Base-by-base conservation (phyloP, 2,329 filamentous ascomycete species). In the Aspergillaceae sp. region DNA sequence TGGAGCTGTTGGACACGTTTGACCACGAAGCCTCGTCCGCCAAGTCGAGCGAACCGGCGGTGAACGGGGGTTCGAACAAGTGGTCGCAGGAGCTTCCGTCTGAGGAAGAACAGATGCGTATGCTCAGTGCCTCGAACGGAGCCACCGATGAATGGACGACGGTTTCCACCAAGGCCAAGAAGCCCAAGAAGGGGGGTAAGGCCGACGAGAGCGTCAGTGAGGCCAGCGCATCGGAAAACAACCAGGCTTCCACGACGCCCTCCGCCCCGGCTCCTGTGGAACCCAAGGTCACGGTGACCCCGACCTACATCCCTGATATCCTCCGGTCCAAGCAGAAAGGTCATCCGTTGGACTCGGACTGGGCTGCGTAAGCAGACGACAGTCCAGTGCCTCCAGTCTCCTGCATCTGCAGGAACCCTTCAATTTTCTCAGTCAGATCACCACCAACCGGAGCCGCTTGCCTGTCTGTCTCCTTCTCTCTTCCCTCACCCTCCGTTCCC, bases 121-220 rank as follows among this genome's bases (percentile, higher is more conserved):
- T 76, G 48, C 63, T 76, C 42, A 72, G 64, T 42, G 69, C 71
- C 43, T 56, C 65, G 45, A 63, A 67, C 29, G 66, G 68, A 37
- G 74, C 78, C 40, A 74, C 78, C 40, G 74, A 74, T 46, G 74
- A 75, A 44, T 83, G 80, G 80, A 80, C 75, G 52, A 78, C 78
- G 7, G 79, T 83, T 27, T 69, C 75, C 30, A 77, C 70, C 58
- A 82, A 81, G 70, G 74, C 76, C 62, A 38, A 38, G 36, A 38
- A 38, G 36, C 74, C 74, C 61, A 76, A 74, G 61, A 74, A 73
- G 63, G 68, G 65, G 53, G 58, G 61, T 48, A 69, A 65, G 48
- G 54, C 58, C 33, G 66, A 68, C 19, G 70, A 72, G 42, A 72
- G 65, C 29, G 62, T 63, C 49, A 73, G 70, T 42, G 74, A 76